Evolutionary conservation across 768 basidiomycete genomes (phyloP).

Genomic region (Hericium erinaceus): DNA sequence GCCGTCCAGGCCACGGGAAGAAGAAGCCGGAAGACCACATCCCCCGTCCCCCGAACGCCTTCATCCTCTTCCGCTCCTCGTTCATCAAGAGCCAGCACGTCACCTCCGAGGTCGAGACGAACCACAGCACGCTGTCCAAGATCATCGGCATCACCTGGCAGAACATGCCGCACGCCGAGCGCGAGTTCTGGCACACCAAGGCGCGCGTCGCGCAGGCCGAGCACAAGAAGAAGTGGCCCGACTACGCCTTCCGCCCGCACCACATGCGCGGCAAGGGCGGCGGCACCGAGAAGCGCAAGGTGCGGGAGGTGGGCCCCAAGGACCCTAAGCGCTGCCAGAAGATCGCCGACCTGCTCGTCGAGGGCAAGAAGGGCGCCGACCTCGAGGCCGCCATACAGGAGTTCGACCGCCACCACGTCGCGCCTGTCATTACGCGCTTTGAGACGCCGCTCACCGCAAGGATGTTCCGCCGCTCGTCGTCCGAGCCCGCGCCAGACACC

Average conservation of each 20-base stretch:
- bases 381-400: conserved; percentile 26
- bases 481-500: conserved; percentile 36
- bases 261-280: conserved; percentile 37
- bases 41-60: conserved; percentile 78
- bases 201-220: conserved; percentile 66
- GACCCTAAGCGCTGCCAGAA: conserved; percentile 56
- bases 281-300: conserved; percentile 40
- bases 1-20: conserved; percentile 48
- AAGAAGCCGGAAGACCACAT: conserved; percentile 71
- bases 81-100: conserved; percentile 77
- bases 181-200: conserved; percentile 68
- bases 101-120: conserved; percentile 69
- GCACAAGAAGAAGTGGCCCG: conserved; percentile 66
- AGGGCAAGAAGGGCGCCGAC: conserved; percentile 30
- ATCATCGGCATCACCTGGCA: conserved; percentile 82
- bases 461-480: conserved; percentile 60
- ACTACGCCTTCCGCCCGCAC: conserved; percentile 65
- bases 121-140: conserved; percentile 77
- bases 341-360: conserved; percentile 51
- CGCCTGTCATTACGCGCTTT: conserved; percentile 62
- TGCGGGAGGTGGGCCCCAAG: conserved; percentile 54
- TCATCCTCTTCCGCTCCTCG: conserved; percentile 78
- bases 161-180: conserved; percentile 65
- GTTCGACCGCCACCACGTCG: conserved; percentile 38
- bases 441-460: conserved; percentile 67